Evolutionary conservation across 2,329 filamentous ascomycete genomes (phyloP).

Genomic region (Colletotrichum chlorophyti): DNA sequence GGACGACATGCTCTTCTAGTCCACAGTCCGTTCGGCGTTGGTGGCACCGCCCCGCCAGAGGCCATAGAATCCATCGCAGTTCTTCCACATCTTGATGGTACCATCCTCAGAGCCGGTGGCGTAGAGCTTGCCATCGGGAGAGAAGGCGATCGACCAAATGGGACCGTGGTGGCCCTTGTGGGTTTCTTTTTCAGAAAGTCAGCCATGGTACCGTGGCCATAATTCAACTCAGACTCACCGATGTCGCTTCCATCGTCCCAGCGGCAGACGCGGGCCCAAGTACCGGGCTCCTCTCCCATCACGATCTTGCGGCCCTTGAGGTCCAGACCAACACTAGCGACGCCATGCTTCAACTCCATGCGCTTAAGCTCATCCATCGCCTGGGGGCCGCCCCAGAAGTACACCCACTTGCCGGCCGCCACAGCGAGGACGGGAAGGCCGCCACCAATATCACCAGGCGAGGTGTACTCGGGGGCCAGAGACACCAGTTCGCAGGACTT

Average conservation of each 20-base stretch:
- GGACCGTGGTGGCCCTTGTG: constrained; percentile 97
- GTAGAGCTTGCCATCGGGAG: constrained; percentile 94
- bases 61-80: constrained; percentile 70
- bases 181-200: constrained; percentile 66
- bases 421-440: constrained; percentile 81
- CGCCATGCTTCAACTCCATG: constrained; percentile 80
- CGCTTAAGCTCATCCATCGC: constrained; percentile 80
- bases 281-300: constrained; percentile 89
- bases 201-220: constrained; percentile 9
- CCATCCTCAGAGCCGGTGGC: constrained; percentile 97
- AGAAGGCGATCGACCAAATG: constrained; percentile 95
- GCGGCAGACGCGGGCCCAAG: constrained; percentile 95
- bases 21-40: constrained; percentile 20
- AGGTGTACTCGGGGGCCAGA: constrained; percentile 64
- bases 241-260: constrained; percentile 85
- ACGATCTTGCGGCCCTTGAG: constrained; percentile 82
- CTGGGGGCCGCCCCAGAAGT: constrained; percentile 83
- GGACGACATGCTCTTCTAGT: constrained; percentile 25
- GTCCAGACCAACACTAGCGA: constrained; percentile 90
- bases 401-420: constrained; percentile 91
- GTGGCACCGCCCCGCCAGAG: constrained; percentile 62
- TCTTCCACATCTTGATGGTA: constrained; percentile 92
- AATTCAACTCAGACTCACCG: constrained; percentile 52
- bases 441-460: constrained; percentile 67
- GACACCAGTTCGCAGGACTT: constrained; percentile 90